Evolutionary conservation across 1,139 yeast species (phyloP).

Genomic region (Candida sanyaensis): DNA sequence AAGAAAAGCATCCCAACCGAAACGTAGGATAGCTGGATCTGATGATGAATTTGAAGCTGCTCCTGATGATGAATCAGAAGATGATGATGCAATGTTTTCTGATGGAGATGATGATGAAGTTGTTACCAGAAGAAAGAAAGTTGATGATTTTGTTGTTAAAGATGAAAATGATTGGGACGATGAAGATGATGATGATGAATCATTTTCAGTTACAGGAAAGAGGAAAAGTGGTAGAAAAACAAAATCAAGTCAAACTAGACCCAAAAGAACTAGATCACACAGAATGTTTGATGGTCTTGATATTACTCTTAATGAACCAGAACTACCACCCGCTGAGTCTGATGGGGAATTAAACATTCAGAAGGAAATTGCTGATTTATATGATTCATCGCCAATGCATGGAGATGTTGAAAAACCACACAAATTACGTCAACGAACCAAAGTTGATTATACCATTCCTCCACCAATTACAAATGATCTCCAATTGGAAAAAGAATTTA

Average conservation of each 20-base stretch:
- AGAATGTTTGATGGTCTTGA: constrained; percentile 15
- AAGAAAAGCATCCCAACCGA: constrained; percentile 14
- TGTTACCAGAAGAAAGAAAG: constrained; percentile 22
- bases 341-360: constrained; percentile 40
- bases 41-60: constrained; percentile 18
- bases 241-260: constrained; percentile 26
- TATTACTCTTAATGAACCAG: constrained; percentile 24
- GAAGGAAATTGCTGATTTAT: constrained; percentile 53
- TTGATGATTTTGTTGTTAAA: constrained; percentile 34
- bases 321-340: constrained; percentile 22
- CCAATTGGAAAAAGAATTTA: constrained; percentile 23
- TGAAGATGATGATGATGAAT: constrained; percentile 25
- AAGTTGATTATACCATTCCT: constrained; percentile 81
- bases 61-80: constrained; percentile 22
- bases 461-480: constrained; percentile 69
- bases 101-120: constrained; percentile 39
- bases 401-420: constrained; percentile 50
- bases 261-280: constrained; percentile 16
- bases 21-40: constrained; percentile 13
- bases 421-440: constrained; percentile 75
- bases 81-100: constrained; percentile 31
- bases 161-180: constrained; percentile 34
- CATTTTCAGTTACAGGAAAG: constrained; percentile 18
- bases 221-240: constrained; percentile 18
- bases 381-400: constrained; percentile 54